phyloP scores from a whole-genome alignment of 192 early-diverging fungal genomes.

The Glomus cerebriforme region DNA sequence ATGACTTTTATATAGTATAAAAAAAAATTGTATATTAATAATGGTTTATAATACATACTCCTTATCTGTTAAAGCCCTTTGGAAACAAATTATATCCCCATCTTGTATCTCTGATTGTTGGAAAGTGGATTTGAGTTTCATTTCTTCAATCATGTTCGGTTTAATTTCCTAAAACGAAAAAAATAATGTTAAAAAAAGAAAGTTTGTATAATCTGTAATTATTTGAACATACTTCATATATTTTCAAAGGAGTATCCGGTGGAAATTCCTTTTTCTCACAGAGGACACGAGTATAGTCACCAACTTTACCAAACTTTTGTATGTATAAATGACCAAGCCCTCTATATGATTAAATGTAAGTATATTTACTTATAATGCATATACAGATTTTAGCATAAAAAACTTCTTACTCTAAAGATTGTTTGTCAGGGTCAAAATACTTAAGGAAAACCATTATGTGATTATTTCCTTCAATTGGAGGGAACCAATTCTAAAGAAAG shows the following conservation, averaged over 20 bases:
- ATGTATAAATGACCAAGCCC: conserved; percentile 62
- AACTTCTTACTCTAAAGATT: conserved; percentile 58
- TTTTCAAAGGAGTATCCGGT: conserved; percentile 54
- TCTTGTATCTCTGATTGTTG: conserved; percentile 79
- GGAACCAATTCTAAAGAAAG: conserved; percentile 12
- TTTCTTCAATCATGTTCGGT: conserved; percentile 84
- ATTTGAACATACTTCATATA: conserved; percentile 60
- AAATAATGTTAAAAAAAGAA: neutral
- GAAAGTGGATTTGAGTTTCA: conserved; percentile 70
- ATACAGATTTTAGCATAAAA: neutral
- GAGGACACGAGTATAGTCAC: conserved; percentile 60
- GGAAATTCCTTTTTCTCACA: conserved; percentile 57
- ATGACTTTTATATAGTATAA: too few species aligned
- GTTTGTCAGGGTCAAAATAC: conserved; percentile 70
- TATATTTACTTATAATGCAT: neutral
- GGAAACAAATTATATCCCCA: conserved; percentile 92
- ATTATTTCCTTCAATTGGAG: conserved; percentile 23
- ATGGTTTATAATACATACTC: conserved; percentile 39
- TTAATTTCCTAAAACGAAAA: conserved; percentile 77
- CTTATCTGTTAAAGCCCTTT: conserved; percentile 57
- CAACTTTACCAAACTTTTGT: conserved; percentile 52
- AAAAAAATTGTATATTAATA: too few species aligned
- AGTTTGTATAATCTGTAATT: neutral
- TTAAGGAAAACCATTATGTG: conserved; percentile 81
- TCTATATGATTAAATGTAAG: conserved; percentile 27